phyloP scores from a whole-genome alignment of 1,139 yeast species.

The Candida dubliniensis region DNA sequence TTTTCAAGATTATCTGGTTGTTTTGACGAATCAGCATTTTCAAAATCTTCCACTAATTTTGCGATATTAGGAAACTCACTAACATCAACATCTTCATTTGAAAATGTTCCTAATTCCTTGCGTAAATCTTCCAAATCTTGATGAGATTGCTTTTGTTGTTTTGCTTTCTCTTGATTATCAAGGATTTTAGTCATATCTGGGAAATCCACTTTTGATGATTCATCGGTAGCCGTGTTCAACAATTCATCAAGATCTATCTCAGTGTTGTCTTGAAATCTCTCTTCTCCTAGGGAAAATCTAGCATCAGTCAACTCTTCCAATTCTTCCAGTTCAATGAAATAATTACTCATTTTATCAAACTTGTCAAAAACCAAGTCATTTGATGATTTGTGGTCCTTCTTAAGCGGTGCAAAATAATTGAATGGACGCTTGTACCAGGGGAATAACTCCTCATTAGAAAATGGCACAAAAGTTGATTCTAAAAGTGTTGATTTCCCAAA shows the following conservation, averaged over 20 bases:
- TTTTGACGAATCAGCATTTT: slow-evolving; percentile 5
- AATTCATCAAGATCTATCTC: background rate
- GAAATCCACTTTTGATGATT: background rate
- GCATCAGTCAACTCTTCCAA: slow-evolving; percentile 8
- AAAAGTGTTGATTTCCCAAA: slow-evolving; percentile 7
- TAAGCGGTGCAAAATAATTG: slow-evolving; percentile 17
- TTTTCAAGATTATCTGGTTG: slow-evolving; percentile 7
- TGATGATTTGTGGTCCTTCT: slow-evolving; percentile 4
- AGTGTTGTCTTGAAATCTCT: background rate
- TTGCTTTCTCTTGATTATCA: slow-evolving; percentile 7
- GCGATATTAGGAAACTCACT: slow-evolving; percentile 16
- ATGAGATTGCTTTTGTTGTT: slow-evolving; percentile 1
- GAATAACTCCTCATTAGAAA: slow-evolving; percentile 32
- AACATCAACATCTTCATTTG: slow-evolving; percentile 19
- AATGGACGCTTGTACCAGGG: slow-evolving; percentile 34
- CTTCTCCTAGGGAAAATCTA: background rate
- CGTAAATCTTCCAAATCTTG: slow-evolving; percentile 10
- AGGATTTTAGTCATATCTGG: slow-evolving; percentile 8
- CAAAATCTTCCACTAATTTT: slow-evolving; percentile 11
- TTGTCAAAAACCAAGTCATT: slow-evolving; percentile 13
- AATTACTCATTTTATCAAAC: slow-evolving; percentile 12
- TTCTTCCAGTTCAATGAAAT: slow-evolving; percentile 4
- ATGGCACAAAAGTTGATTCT: slow-evolving; percentile 23
- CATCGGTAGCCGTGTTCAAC: background rate
- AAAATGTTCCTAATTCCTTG: slow-evolving; percentile 23